phyloP scores from a whole-genome alignment of 148 eudicot species.

The Vaccinium macrocarpon region DNA sequence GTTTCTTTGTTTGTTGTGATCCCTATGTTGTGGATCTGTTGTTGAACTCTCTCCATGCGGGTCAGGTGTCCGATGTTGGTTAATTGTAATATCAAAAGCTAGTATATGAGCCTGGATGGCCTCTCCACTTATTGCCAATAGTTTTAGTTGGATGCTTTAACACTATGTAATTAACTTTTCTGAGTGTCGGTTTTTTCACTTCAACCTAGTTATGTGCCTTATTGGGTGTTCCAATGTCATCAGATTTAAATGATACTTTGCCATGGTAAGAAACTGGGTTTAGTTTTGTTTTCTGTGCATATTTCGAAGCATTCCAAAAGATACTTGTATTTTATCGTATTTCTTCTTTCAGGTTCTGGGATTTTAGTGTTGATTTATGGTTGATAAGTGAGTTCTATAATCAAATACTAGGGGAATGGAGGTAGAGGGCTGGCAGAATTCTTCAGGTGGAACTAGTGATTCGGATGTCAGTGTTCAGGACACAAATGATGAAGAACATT shows the following conservation, averaged over 20 bases:
- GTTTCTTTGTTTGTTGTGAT: too few species aligned
- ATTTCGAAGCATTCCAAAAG: background rate
- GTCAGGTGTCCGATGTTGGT: too few species aligned
- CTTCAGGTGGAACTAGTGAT: slow-evolving; percentile 40
- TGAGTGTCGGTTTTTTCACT: too few species aligned
- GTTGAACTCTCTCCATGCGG: too few species aligned
- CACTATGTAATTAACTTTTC: too few species aligned
- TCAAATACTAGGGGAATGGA: slow-evolving; percentile 26
- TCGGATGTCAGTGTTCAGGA: slow-evolving; percentile 47
- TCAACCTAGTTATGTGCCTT: too few species aligned
- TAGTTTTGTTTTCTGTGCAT: background rate
- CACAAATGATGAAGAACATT: slow-evolving; percentile 48
- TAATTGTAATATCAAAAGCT: too few species aligned
- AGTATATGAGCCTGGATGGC: too few species aligned
- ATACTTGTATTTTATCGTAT: background rate
- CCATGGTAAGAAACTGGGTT: background rate
- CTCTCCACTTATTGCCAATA: too few species aligned
- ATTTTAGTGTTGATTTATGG: background rate
- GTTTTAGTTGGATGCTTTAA: too few species aligned
- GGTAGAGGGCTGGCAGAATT: slow-evolving; percentile 32
- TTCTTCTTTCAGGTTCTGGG: background rate
- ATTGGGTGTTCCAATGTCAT: too few species aligned
- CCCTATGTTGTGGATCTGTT: too few species aligned
- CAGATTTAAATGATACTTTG: background rate
- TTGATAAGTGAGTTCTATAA: background rate